phyloP scores from a whole-genome alignment of 345 rosid genomes.

The Gossypium australe region DNA sequence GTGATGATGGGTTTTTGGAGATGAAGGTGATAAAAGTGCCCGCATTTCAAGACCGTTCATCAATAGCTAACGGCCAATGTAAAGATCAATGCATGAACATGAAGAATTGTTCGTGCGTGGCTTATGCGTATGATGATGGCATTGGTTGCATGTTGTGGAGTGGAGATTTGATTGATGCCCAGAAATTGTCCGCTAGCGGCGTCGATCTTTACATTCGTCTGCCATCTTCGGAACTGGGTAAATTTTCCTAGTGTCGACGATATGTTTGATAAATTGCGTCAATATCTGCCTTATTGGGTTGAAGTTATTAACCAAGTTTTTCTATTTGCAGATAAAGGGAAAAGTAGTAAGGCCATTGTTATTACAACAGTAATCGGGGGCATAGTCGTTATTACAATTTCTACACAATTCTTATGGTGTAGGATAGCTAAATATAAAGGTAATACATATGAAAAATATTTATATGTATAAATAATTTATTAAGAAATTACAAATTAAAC shows the following conservation, averaged over 20 bases:
- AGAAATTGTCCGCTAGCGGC: conserved; percentile 14
- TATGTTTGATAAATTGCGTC: not conserved
- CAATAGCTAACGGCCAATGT: not conserved
- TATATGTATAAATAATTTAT: too few relatives aligned
- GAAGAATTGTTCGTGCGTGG: conserved; percentile 36
- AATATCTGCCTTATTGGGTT: not conserved
- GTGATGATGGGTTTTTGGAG: too few relatives aligned
- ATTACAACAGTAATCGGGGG: not conserved
- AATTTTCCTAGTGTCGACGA: not conserved
- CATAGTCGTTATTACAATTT: not conserved
- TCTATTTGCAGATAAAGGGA: not conserved
- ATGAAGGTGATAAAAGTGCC: too few relatives aligned
- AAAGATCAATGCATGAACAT: too few relatives aligned
- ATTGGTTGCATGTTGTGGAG: conserved; percentile 52
- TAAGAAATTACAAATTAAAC: too few relatives aligned
- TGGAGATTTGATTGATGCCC: conserved; percentile 32
- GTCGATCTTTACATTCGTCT: too few relatives aligned
- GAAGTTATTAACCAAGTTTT: not conserved
- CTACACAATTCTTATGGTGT: not conserved
- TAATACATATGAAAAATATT: not conserved
- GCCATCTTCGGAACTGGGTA: not conserved
- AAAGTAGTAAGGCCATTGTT: not conserved
- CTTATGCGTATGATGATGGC: conserved; percentile 34
- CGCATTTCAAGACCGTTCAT: not conserved
- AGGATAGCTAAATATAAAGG: conserved; percentile 18